Base-by-base conservation (phyloP, 106 monocot species). In the Dendrobium officinale region DNA sequence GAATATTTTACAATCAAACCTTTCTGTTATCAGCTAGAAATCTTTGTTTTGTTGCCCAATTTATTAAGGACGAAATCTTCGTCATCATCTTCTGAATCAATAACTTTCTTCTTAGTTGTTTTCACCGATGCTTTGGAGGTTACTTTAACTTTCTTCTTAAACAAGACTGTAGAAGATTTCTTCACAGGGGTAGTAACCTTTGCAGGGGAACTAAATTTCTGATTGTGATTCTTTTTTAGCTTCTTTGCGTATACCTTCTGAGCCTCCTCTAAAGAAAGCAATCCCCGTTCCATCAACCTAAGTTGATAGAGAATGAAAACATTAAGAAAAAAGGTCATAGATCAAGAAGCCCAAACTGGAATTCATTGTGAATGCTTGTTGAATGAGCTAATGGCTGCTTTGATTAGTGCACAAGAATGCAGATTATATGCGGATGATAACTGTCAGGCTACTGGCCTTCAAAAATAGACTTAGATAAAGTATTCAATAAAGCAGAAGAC, bases 221-320 rank as follows among this genome's bases (percentile, higher is more conserved):
- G 75, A 13, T 82, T 80, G 24, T 82, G 80, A 51, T 26, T 77
- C 83, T 86, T 92, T 49, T 44, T 80, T 67, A 80, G 79, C 82
- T 92, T 95, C 84, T 84, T 90, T 27, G 82, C 85, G 58, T 87
- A 89, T 11, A 95, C 85, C 78, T 85, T 88, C 78, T 73, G 79
- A 77, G 95, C 92, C 64, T 82, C 84, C 20, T 81, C 84, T 55
- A 17, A 0, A 33, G 90, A 81, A 75, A 95, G 91, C 83, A 95
- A 86, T 27, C 95, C 95, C 87, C 90, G 79, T 51, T 95, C 95
- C 95, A 95, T 89, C 92, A 95, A 88, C 95, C 95, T 95, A 76
- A 44, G 74, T 74, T 74, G n/a, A 49, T 18, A 76, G 49, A 29
- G 19, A 74, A 76, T 43, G 44, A 20, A 44, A 43, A 74, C 6